Evolutionary conservation across 805 yeast genomes (phyloP).

Genomic region (Metschnikowia cubensis): DNA sequence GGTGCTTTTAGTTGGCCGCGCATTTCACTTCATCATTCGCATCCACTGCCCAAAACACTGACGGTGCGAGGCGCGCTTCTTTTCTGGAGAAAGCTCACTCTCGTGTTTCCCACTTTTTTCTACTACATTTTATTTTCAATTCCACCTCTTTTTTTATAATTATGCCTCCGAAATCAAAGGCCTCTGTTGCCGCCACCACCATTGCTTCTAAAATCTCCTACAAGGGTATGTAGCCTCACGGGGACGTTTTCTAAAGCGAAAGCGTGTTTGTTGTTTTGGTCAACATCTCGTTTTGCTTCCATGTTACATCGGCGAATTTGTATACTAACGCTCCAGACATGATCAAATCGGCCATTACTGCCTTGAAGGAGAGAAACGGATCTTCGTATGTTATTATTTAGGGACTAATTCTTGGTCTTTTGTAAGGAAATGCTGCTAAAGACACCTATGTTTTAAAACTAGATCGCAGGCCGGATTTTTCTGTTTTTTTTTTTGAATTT

Average conservation of each 20-base stretch:
- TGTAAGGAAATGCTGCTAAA: background rate
- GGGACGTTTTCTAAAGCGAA: background rate
- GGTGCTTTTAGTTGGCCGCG: background rate
- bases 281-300: background rate
- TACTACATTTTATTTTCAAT: background rate
- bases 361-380: slow-evolving; percentile 78
- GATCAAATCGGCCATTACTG: slow-evolving; percentile 63
- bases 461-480: background rate
- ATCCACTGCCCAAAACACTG: slow-evolving; percentile 4
- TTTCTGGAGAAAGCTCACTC: background rate
- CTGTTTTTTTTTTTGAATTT: too few relatives aligned
- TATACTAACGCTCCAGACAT: slow-evolving; percentile 40
- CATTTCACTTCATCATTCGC: slow-evolving; percentile 1
- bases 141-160: background rate
- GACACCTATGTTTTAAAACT: background rate
- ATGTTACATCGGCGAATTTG: background rate
- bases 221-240: slow-evolving; percentile 13
- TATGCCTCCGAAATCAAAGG: slow-evolving; percentile 16
- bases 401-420: background rate
- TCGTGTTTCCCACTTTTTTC: slow-evolving; percentile 1
- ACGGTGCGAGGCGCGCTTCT: slow-evolving; percentile 5
- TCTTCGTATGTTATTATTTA: slow-evolving; percentile 47
- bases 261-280: slow-evolving; percentile 5
- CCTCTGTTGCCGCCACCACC: slow-evolving; percentile 5
- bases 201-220: slow-evolving; percentile 12